Percentiles rank a stretch among this genome's conserved stretches.
Evolutionary conservation across 352 stramenopile species (phyloP).

Genomic region (Pythium rhizo-oryzae): DNA sequence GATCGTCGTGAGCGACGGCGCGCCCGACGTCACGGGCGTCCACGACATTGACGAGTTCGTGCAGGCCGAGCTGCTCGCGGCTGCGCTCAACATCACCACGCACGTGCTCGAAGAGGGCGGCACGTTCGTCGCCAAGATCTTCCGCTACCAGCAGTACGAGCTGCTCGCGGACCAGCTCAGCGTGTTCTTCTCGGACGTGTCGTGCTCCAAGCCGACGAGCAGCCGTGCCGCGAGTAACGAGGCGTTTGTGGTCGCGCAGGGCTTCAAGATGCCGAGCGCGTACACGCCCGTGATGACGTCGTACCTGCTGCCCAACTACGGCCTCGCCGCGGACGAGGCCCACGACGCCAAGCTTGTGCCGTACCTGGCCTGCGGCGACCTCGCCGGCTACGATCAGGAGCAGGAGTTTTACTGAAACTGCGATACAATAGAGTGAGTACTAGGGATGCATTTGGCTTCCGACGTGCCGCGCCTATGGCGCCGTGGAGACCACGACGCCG

Average conservation of each 20-base stretch:
- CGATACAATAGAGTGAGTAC: conserved; percentile 35
- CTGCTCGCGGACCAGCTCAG: conserved; percentile 96
- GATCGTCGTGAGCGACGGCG: conserved; percentile 98
- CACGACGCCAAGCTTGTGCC: conserved; percentile 81
- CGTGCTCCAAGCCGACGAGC: conserved; percentile 96
- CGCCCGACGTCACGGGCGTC: conserved; percentile 99
- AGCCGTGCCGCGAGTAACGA: conserved; percentile 97
- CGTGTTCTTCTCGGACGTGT: conserved; percentile 96
- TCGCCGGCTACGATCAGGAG: conserved; percentile 90
- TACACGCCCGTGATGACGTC: conserved; percentile 90
- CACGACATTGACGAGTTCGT: conserved; percentile 99
- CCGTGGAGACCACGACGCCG: conserved; percentile 33
- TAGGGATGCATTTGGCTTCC: neutral
- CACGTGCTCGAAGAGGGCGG: conserved; percentile 93
- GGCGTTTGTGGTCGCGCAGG: conserved; percentile 96
- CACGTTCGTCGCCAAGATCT: conserved; percentile 99
- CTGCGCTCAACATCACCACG: conserved; percentile 98
- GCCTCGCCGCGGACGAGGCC: conserved; percentile 43
- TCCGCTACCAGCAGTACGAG: conserved; percentile 96
- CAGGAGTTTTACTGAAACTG: conserved; percentile 41
- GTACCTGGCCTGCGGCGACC: conserved; percentile 92
- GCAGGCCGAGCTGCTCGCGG: conserved; percentile 95
- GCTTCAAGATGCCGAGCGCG: conserved; percentile 83
- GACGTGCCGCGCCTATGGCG: neutral
- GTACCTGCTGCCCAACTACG: conserved; percentile 70